Base-by-base conservation (phyloP, 441 rosid genomes). In the Melastoma candidum region DNA sequence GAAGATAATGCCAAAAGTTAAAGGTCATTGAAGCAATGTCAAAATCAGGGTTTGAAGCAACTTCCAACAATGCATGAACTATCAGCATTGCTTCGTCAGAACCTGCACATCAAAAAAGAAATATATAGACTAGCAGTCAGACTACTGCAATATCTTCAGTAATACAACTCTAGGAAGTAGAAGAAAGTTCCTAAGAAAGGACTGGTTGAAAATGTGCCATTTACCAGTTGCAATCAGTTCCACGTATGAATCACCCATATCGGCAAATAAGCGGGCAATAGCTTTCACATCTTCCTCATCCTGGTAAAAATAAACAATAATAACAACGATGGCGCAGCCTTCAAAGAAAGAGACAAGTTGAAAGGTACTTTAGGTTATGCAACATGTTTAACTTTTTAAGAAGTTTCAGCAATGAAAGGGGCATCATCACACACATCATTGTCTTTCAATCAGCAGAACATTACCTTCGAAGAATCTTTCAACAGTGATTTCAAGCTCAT, bases 1-100 rank as follows among this genome's bases (percentile, higher is more conserved):
- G 99, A 79, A 94, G 99, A 81, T 78, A 87, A 67, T 94, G 99
- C 99, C 99, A 94, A 76, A 90, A 94, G 70, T 94, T 94, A 65
- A 90, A 94, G 14, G 99, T 94, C 99, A 94, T 94, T 13, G 97
- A 94, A 70, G 97, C 95, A 77, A 94, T 85, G 70, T 90, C 90
- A 77, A 80, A 87, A 76, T 94, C 97, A 64, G 92, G 94, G 68
- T 82, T 94, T 29, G 97, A 81, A 71, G 99, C 79, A 68, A 94
- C 97, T 75, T 80, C 99, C 62, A 94, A 58, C 57, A 94, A 73
- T 47, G 97, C 88, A 57, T 79, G 81, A 51, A 82, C 88, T 69
- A 94, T 94, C 73, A 77, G 60, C 88, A 94, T 82, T 41, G 97
- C 80, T 69, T 90, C 95, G 61, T 76, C 81, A 53, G 97, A 85